Evolutionary conservation across 257 asterid species (phyloP), one percentile per base, ranked within the genome.

Genomic region (Linaria vulgaris): DNA sequence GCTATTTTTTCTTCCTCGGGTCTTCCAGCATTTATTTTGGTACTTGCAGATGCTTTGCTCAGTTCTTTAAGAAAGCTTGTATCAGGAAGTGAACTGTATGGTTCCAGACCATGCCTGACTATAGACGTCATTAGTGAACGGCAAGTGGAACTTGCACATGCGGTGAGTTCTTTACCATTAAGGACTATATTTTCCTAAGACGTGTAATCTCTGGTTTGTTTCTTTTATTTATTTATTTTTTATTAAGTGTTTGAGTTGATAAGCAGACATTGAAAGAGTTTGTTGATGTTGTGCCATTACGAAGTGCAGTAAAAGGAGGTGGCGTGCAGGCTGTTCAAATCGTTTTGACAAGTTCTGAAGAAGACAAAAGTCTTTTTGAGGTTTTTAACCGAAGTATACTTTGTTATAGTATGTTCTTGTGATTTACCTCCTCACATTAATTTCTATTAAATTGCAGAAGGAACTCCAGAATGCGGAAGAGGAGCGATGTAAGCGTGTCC

Each of bases 121-220:
- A 75, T 92, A 80, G 91, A 82, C 56, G 76, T 89, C 58, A 86
- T 91, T 84, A 89, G 95, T 58, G 94, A 85, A 63, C 88, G 84
- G 53, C 99, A 92, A 80, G 94, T 85, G 70, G 81, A 72, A 57
- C 94, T 92, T 64, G 84, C 69, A 46, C 19, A 78, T 52, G 84
- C 82, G 88, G 99, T 89, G 67, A 75, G 74, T 59, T 34, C 6
- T 34, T 34, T 34, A 8, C 41, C 41, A 34, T 34, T 11, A 7
- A 34, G 41, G 41, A 34, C 1, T 34, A 34, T 34, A 30, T n/a
- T 30, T 34, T 34, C 6, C 12, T 58, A 38, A 48, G 61, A 45
- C 52, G 22, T 57, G 53, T 9, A 25, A 62, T 49, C 41, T 66
- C 13, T 60, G 56, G n/a, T n/a, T n/a, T n/a, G n/a, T n/a, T n/a